phyloP scores from a whole-genome alignment of 2,329 filamentous ascomycete species.

The Saccharata proteae region DNA sequence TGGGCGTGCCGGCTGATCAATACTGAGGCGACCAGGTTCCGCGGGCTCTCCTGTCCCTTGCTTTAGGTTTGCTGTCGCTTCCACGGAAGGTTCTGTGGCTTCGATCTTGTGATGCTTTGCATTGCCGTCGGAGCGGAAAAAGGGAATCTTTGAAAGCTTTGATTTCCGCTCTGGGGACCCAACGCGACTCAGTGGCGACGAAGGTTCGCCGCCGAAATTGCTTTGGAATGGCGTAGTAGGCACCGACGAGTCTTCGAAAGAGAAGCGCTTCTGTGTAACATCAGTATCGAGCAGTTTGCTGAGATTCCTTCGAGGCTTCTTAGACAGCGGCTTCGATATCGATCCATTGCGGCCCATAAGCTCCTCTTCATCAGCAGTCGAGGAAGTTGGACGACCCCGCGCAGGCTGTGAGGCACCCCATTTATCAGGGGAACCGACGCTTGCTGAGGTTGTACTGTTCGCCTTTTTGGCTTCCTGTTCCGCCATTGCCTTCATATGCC shows the following conservation, averaged over 20 bases:
- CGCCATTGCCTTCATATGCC: conserved; percentile 32
- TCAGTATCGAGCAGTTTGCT: too few relatives aligned
- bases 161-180: conserved; percentile 11
- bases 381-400: too few relatives aligned
- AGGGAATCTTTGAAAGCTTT: conserved; percentile 26
- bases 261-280: too few relatives aligned
- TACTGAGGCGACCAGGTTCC: conserved; percentile 2
- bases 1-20: conserved; percentile 1
- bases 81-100: conserved; percentile 9
- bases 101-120: conserved; percentile 22
- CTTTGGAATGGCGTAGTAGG: conserved; percentile 24
- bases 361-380: too few relatives aligned
- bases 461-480: conserved; percentile 29
- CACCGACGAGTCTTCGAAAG: conserved; percentile 26
- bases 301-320: too few relatives aligned
- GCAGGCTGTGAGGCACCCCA: too few relatives aligned
- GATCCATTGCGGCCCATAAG: too few relatives aligned
- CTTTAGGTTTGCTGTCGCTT: background rate
- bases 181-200: conserved; percentile 22
- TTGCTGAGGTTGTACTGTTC: conserved; percentile 22
- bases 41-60: conserved; percentile 2
- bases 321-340: too few relatives aligned
- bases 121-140: conserved; percentile 27
- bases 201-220: conserved; percentile 22
- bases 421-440: conserved; percentile 29